A percentile compares a stretch with the other conserved stretches of the same genome.
Evolutionary conservation across 768 basidiomycete genomes (phyloP).

Genomic region (Grammothele lineata): DNA sequence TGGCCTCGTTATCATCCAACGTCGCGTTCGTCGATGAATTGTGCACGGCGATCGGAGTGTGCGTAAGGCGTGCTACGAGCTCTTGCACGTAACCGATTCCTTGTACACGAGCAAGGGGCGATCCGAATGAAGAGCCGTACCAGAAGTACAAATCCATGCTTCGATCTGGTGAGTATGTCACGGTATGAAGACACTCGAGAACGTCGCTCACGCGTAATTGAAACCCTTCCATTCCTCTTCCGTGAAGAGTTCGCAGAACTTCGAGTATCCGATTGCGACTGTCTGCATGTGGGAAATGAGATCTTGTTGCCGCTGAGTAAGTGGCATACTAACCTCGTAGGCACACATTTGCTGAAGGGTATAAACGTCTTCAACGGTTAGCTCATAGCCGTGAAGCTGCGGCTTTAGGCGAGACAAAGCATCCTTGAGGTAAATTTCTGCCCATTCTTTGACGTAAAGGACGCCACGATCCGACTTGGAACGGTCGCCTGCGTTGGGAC

Average conservation of each 20-base stretch:
- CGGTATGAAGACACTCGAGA: neutral
- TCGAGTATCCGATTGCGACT: constrained; percentile 86
- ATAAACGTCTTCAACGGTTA: constrained; percentile 68
- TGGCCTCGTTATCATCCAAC: constrained; percentile 60
- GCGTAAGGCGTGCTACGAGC: constrained; percentile 75
- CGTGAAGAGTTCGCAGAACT: constrained; percentile 88
- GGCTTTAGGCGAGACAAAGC: constrained; percentile 58
- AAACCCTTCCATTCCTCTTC: constrained; percentile 93
- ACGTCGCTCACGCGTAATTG: constrained; percentile 64
- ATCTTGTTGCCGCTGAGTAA: no score
- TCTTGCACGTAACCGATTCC: constrained; percentile 84
- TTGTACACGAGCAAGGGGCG: constrained; percentile 70
- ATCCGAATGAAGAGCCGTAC: constrained; percentile 72
- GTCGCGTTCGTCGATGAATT: constrained; percentile 86
- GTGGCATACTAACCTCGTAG: constrained; percentile 56
- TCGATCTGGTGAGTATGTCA: neutral
- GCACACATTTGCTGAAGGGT: constrained; percentile 80
- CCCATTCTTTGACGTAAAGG: constrained; percentile 63
- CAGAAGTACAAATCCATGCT: constrained; percentile 69
- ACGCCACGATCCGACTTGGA: constrained; percentile 53
- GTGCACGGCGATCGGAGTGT: constrained; percentile 62
- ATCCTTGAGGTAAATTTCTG: constrained; percentile 61
- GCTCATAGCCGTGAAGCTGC: constrained; percentile 54
- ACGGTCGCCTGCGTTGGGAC: constrained; percentile 52
- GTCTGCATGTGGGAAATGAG: constrained; percentile 50